phyloP scores from a whole-genome alignment of 2,329 filamentous ascomycete species.

The Colletotrichum coccodes region DNA sequence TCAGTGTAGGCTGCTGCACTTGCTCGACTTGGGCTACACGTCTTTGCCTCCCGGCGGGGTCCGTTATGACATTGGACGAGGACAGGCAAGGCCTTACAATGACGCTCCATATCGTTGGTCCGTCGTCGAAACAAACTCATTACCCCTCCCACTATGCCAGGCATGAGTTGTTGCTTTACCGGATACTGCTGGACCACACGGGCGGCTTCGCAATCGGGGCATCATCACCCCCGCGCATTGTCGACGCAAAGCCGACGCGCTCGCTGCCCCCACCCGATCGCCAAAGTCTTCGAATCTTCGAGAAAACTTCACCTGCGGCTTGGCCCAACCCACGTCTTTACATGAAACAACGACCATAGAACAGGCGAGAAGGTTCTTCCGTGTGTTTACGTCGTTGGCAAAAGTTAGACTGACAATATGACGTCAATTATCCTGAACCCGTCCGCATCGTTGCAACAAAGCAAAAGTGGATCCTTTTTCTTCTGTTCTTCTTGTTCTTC shows the following conservation, averaged over 20 bases:
- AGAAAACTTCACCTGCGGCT: slow-evolving; percentile 8
- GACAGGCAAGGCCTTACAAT: not conserved
- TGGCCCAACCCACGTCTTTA: not conserved
- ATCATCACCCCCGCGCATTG: not conserved
- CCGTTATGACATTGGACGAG: not conserved
- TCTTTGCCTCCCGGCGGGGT: not conserved
- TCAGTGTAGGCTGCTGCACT: not conserved
- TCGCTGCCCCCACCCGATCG: slow-evolving; percentile 16
- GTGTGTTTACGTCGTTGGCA: not conserved
- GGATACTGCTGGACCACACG: not conserved
- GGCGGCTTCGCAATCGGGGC: not conserved
- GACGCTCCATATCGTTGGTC: not conserved
- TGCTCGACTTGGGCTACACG: not conserved
- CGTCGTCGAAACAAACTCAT: slow-evolving; percentile 26
- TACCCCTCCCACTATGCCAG: slow-evolving; percentile 5
- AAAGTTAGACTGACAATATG: not conserved
- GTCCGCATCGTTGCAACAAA: not conserved
- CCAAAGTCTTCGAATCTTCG: slow-evolving; percentile 24
- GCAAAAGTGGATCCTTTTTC: too few relatives aligned
- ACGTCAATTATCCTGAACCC: not conserved
- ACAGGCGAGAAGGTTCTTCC: not conserved
- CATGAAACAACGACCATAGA: not conserved
- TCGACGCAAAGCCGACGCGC: not conserved
- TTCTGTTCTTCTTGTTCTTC: too few relatives aligned
- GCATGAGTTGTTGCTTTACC: not conserved